A percentile compares a stretch with the other conserved stretches of the same genome.
phyloP scores from a whole-genome alignment of 345 rosid genomes.

The Brassica rapa region DNA sequence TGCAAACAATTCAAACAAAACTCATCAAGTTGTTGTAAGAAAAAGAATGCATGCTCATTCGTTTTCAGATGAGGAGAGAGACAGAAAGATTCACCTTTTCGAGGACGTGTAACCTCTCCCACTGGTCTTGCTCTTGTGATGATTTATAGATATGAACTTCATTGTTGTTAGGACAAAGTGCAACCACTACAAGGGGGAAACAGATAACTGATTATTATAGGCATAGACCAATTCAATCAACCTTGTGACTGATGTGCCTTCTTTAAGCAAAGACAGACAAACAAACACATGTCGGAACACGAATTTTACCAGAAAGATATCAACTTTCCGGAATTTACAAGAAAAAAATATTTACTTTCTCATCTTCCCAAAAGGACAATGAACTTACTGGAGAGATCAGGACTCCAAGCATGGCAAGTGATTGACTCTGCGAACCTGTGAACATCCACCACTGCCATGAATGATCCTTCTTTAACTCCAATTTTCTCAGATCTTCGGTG shows the following conservation, averaged over 20 bases:
- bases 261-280: not conserved
- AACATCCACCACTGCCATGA: slow-evolving; percentile 73
- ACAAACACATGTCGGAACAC: slow-evolving; percentile 2
- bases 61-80: not conserved
- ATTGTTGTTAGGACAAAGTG: slow-evolving; percentile 86
- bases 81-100: slow-evolving; percentile 55
- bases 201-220: not conserved
- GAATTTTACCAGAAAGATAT: not conserved
- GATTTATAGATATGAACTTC: slow-evolving; percentile 93
- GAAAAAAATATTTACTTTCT: not conserved
- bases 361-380: not conserved
- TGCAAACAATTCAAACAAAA: slow-evolving; percentile 39
- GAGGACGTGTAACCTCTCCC: slow-evolving; percentile 90
- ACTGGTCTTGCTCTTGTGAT: slow-evolving; percentile 54
- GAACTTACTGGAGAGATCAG: slow-evolving; percentile 72
- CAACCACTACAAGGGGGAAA: slow-evolving; percentile 61
- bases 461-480: slow-evolving; percentile 9
- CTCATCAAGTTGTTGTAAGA: not conserved
- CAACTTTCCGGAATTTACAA: not conserved
- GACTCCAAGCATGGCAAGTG: slow-evolving; percentile 98
- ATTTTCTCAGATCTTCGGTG: not conserved
- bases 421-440: slow-evolving; percentile 82
- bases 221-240: not conserved
- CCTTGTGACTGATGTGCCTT: not conserved
- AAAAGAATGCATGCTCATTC: not conserved